Base-by-base conservation (phyloP, 345 rosid genomes). In the Euclidium syriacum region DNA sequence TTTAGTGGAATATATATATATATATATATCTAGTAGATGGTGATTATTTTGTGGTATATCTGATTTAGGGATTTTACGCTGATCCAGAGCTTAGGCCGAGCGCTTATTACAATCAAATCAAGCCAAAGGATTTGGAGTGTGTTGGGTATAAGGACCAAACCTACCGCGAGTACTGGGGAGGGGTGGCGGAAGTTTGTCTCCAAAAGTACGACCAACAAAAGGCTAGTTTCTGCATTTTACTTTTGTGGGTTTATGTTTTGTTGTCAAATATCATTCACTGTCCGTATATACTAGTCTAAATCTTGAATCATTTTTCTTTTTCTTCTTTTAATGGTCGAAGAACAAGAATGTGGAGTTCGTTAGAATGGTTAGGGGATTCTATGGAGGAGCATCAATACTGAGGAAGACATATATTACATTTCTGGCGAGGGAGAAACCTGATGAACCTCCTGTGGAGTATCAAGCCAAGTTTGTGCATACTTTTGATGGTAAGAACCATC, bases 331-430 rank as follows among this genome's bases (percentile, higher is more conserved):
- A n/a, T n/a, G n/a, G n/a, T n/a, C n/a, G n/a, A 4, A 56, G 51
- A 19, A 10, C 1, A 1, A 0, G 3, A 43, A 44, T 20, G 52
- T 59, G 54, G 54, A 60, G 65, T 60, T 33, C 1, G 17, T 60
- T 6, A 9, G 33, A 22, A 24, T 46, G 16, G 54, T 60, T 7
- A 46, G 65, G 15, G 65, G 65, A 14, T 5, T 3, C 14, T 20
- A 20, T 22, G 1, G 29, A 3, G 2, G 4, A 32, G 41, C 20
- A 44, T 30, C 50, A 0, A 62, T 38, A 63, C 7, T 50, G n/a
- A n/a, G n/a, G 3, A 50, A 51, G 68, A 50, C 68, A 12, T 62
- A 51, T 50, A 63, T 39, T 27, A 63, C 68, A 27, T 50, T 51
- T 39, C 38, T 51, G 58, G 58, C 58, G 1, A 51, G 58, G 22